phyloP scores from a whole-genome alignment of 2,329 filamentous ascomycete genomes.

The Ophiostoma sp. region DNA sequence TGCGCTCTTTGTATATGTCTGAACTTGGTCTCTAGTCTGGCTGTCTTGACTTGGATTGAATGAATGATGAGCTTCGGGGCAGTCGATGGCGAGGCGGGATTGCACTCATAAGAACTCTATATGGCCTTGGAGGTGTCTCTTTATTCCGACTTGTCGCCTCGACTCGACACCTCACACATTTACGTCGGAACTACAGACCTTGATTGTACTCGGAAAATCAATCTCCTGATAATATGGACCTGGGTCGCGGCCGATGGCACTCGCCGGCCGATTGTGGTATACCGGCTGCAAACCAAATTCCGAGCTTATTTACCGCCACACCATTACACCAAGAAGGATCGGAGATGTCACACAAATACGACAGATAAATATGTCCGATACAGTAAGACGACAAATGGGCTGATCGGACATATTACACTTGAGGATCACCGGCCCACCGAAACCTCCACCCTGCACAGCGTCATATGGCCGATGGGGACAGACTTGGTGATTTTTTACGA shows the following conservation, averaged over 20 bases:
- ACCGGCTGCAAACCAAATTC: background rate
- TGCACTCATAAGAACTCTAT: background rate
- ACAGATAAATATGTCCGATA: background rate
- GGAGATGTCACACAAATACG: background rate
- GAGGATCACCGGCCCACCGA: background rate
- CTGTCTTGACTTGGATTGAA: background rate
- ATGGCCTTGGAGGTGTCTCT: background rate
- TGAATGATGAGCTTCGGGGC: background rate
- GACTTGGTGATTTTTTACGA: slow-evolving; percentile 5
- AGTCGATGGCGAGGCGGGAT: background rate
- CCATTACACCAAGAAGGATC: background rate
- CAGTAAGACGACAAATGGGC: background rate
- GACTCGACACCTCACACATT: background rate
- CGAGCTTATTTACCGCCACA: background rate
- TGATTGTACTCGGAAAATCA: background rate
- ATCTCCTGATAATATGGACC: background rate
- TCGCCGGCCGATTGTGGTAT: background rate
- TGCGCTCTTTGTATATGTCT: background rate
- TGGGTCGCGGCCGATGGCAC: background rate
- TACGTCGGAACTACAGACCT: background rate
- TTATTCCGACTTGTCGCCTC: background rate
- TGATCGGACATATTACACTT: background rate
- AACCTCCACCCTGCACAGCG: background rate
- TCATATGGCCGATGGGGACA: slow-evolving; percentile 6
- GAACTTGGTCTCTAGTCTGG: background rate